Evolutionary conservation across 2,329 filamentous ascomycete species (phyloP), one percentile per base, ranked within the genome.

Genomic region (Volutella citrinella): DNA sequence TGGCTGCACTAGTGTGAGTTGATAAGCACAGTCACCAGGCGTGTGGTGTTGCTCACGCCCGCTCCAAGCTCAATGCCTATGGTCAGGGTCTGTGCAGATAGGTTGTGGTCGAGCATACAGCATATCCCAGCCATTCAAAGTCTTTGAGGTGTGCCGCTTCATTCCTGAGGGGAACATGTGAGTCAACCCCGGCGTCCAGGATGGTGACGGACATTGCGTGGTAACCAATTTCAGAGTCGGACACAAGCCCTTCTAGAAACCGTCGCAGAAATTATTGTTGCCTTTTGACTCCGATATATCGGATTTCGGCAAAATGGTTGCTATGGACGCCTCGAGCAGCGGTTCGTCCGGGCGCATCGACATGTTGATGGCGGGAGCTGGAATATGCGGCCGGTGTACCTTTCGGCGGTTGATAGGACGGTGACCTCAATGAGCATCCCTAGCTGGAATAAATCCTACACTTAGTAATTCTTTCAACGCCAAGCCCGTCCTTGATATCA

Each of bases 1-100:
- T 63, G 59, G 59, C 51, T 61, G 16, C 60, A 64, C 24, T 63
- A 58, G 57, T 58, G 60, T 63, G 53, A 40, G 54, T 46, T n/a
- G 9, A 20, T 16, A n/a, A n/a, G n/a, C 11, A 5, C 4, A 21
- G 3, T 27, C 24, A 31, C 21, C 12, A 12, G 3, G 13, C 16
- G 17, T 15, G 10, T 7, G 14, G 22, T 25, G 19, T n/a, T 25
- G 29, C 39, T 52, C 17, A 47, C 27, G 20, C 8, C 7, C 12
- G n/a, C 8, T 13, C 23, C 4, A 24, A 64, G 60, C 60, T 17
- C 60, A 64, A 37, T 59, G 55, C 19, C 56, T 64, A 55, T 63
- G 60, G 60, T 56, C 55, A 8, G 38, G 38, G 7, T 52, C 57
- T 4, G 59, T 55, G 5, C 45, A 56, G 7, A 51, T 64, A 13